These are phyloP conservation scores for Fonsecaea pugnacius DNA, from an alignment of 2,329 filamentous ascomycete species.

Conservation along the genomic window DNA sequence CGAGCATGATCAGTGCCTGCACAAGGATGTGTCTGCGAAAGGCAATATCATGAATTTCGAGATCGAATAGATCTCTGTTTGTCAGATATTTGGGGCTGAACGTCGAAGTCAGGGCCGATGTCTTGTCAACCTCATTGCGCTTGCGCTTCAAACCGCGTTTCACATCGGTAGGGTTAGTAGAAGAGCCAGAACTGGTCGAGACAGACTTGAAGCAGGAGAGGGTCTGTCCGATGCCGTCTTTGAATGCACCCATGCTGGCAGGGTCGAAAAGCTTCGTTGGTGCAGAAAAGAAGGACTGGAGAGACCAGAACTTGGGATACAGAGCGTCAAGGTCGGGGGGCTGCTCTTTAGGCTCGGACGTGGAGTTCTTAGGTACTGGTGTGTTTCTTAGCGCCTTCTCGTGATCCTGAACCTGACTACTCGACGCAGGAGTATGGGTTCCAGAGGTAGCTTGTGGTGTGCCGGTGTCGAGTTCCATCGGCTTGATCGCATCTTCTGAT, in stretches of 20 bases:
- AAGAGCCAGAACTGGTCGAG: slow-evolving; percentile 66
- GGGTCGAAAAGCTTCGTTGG: slow-evolving; percentile 80
- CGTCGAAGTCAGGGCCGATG: slow-evolving; percentile 56
- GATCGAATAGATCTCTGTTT: slow-evolving; percentile 92
- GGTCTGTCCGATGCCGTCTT: slow-evolving; percentile 65
- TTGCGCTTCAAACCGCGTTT: slow-evolving; percentile 74
- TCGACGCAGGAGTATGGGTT: slow-evolving; percentile 42
- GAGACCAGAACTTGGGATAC: slow-evolving; percentile 91
- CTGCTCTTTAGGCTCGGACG: slow-evolving; percentile 41
- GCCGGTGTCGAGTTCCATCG: slow-evolving; percentile 58
- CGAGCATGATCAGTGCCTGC: slow-evolving; percentile 89
- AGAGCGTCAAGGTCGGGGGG: slow-evolving; percentile 67
- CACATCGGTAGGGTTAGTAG: slow-evolving; percentile 65
- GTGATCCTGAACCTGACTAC: slow-evolving; percentile 35
- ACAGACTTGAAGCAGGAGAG: slow-evolving; percentile 75
- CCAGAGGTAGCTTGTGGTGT: slow-evolving; percentile 42
- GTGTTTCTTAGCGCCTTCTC: slow-evolving; percentile 31
- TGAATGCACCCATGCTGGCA: slow-evolving; percentile 69
- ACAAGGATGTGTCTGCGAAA: slow-evolving; percentile 94
- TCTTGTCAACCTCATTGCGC: slow-evolving; percentile 54
- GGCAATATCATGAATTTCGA: slow-evolving; percentile 93
- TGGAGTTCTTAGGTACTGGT: slow-evolving; percentile 23
- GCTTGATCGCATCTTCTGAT: slow-evolving; percentile 64
- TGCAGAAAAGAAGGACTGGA: slow-evolving; percentile 90
- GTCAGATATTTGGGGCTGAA: slow-evolving; percentile 99